Conservation (phyloP, 768 basidiomycete genomes). For the Chalciporus chontae region DNA sequence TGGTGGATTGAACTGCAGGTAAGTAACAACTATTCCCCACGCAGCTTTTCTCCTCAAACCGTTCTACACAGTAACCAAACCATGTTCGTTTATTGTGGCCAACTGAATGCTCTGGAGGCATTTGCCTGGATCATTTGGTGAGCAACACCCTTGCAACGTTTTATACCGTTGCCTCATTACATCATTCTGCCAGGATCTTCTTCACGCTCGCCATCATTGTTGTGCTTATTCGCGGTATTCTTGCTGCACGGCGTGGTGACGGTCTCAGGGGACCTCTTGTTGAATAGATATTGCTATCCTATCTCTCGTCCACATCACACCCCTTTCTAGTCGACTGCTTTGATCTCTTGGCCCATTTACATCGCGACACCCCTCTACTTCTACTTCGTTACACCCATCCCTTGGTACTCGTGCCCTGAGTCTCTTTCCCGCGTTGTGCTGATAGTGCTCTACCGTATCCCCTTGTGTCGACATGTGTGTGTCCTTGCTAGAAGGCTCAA, state of each 20-base stretch:
- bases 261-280: constrained; percentile 59
- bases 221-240: constrained; percentile 58
- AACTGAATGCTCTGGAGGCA: constrained; percentile 70
- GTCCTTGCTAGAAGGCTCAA: too few relatives aligned
- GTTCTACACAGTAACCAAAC: constrained; percentile 34
- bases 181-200: constrained; percentile 46
- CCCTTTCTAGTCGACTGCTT: constrained; percentile 1
- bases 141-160: constrained; percentile 16
- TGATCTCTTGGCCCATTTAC: constrained; percentile 2
- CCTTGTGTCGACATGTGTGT: neutral
- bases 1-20: constrained; percentile 70
- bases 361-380: constrained; percentile 14
- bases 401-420: neutral
- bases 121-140: constrained; percentile 79
- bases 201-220: constrained; percentile 58
- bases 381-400: constrained; percentile 1
- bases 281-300: constrained; percentile 14
- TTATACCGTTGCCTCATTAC: too few relatives aligned
- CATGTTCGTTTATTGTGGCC: constrained; percentile 61
- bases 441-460: neutral
- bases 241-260: constrained; percentile 60
- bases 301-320: neutral
- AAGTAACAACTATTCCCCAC: constrained; percentile 16
- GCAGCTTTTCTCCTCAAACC: neutral
- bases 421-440: neutral